Conservation (phyloP, 2,329 filamentous ascomycete species). For the Fusarium piperis region DNA sequence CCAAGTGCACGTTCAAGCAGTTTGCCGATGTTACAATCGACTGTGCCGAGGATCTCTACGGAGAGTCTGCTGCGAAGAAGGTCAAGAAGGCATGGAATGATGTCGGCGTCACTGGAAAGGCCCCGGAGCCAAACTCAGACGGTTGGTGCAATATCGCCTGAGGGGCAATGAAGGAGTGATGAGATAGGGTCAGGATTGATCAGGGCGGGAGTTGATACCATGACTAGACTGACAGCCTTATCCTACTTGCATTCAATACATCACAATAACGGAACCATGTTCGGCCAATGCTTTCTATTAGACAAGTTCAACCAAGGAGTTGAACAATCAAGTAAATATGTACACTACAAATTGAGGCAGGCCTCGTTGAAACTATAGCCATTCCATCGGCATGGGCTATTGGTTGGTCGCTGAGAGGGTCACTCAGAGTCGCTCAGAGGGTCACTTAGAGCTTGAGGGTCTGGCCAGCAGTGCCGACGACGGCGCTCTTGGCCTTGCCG, state of each 20-base stretch:
- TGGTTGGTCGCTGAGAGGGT: background rate
- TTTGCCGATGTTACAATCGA: slow-evolving; percentile 61
- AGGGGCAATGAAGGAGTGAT: no score
- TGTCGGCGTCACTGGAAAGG: slow-evolving; percentile 53
- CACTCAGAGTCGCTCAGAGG: slow-evolving; percentile 39
- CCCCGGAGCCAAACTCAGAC: slow-evolving; percentile 13
- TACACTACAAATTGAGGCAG: slow-evolving; percentile 17
- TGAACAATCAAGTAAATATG: slow-evolving; percentile 10
- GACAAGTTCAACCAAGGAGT: background rate
- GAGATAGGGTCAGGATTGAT: background rate
- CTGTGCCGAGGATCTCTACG: slow-evolving; percentile 56
- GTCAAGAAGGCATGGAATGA: slow-evolving; percentile 59
- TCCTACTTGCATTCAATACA: background rate
- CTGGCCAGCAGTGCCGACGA: slow-evolving; percentile 52
- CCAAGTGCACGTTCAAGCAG: slow-evolving; percentile 56
- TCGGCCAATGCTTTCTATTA: slow-evolving; percentile 5
- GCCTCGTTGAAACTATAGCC: background rate
- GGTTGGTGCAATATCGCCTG: slow-evolving; percentile 29
- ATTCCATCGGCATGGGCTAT: background rate
- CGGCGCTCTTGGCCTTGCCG: slow-evolving; percentile 55
- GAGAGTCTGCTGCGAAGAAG: slow-evolving; percentile 52
- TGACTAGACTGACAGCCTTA: background rate
- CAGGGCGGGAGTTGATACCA: background rate
- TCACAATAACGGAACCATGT: background rate
- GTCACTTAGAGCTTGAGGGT: slow-evolving; percentile 47